These are phyloP conservation scores for Pseudocercospora ulei DNA, from an alignment of 2,329 filamentous ascomycete genomes.

Conservation along the genomic window DNA sequence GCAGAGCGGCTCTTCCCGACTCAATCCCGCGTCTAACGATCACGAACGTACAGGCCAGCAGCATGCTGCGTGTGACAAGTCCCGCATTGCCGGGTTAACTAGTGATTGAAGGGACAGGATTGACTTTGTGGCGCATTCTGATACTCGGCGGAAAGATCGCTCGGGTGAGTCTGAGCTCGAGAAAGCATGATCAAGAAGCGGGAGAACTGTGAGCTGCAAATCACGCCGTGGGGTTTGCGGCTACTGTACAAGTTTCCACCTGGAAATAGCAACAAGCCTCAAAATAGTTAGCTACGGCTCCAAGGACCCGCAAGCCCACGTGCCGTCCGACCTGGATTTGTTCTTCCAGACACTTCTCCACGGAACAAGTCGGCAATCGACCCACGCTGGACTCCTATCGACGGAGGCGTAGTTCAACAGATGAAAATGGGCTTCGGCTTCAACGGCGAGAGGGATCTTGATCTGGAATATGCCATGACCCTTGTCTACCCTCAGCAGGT, in stretches of 20 bases:
- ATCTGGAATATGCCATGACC: conserved; percentile 48
- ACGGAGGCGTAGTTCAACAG: conserved; percentile 37
- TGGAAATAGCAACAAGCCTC: conserved; percentile 35
- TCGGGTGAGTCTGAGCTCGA: conserved; percentile 8
- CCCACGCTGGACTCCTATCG: conserved; percentile 32
- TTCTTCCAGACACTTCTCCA: conserved; percentile 35
- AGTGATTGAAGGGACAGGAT: conserved; percentile 43
- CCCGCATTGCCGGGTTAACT: conserved; percentile 45
- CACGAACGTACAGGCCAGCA: conserved; percentile 44
- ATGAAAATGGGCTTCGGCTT: conserved; percentile 28
- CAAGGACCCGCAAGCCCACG: conserved; percentile 47
- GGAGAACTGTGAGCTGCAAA: conserved; percentile 44
- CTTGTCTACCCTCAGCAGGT: conserved; percentile 45
- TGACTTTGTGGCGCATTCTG: conserved; percentile 49
- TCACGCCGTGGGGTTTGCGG: conserved; percentile 48
- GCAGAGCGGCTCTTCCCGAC: conserved; percentile 38
- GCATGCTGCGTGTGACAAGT: conserved; percentile 37
- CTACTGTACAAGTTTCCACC: conserved; percentile 34
- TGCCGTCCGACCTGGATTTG: conserved; percentile 33
- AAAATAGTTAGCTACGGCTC: conserved; percentile 46
- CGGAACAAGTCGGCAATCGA: conserved; percentile 28
- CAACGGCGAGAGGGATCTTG: conserved; percentile 47
- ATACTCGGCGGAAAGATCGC: conserved; percentile 14
- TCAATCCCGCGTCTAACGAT: conserved; percentile 52
- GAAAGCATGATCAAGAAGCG: conserved; percentile 31